These are phyloP conservation scores for Zymoseptoria crescenta DNA, from an alignment of 2,329 filamentous ascomycete species.

Conservation along the genomic window DNA sequence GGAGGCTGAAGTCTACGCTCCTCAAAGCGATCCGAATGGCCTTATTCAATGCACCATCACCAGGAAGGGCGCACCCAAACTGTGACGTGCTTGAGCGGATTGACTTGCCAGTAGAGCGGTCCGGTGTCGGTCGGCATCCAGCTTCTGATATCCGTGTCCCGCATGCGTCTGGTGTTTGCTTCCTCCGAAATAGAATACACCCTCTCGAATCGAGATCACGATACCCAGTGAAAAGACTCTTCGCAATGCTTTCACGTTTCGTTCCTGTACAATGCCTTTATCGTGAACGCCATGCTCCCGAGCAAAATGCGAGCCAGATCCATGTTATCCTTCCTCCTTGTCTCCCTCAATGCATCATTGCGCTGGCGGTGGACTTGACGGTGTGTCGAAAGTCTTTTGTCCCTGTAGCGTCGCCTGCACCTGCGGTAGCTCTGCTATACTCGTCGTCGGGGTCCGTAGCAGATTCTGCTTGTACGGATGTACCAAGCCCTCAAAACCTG, in stretches of 20 bases:
- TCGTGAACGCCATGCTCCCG: conserved; percentile 8
- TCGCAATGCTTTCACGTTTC: conserved; percentile 5
- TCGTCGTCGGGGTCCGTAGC: conserved; percentile 51
- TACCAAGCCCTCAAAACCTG: conserved; percentile 80
- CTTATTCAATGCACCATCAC: conserved; percentile 89
- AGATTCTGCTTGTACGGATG: conserved; percentile 92
- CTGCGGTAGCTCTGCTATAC: conserved; percentile 27
- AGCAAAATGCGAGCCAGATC: background rate
- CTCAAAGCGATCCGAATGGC: conserved; percentile 87
- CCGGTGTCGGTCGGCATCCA: background rate
- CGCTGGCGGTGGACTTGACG: background rate
- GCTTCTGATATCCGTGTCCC: background rate
- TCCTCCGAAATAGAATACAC: background rate
- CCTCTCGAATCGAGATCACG: conserved; percentile 1
- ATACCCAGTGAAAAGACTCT: conserved; percentile 3
- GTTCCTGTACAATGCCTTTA: conserved; percentile 1
- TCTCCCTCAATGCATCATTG: background rate
- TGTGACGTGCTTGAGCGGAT: conserved; percentile 6
- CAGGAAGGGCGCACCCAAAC: conserved; percentile 38
- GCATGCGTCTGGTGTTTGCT: background rate
- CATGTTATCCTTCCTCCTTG: background rate
- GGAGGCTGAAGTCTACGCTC: conserved; percentile 91
- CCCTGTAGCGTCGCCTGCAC: conserved; percentile 32
- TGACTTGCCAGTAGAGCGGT: background rate
- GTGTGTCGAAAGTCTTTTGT: background rate